Base-by-base conservation (phyloP, 768 basidiomycete genomes). In the Rhizopogon vulgaris region DNA sequence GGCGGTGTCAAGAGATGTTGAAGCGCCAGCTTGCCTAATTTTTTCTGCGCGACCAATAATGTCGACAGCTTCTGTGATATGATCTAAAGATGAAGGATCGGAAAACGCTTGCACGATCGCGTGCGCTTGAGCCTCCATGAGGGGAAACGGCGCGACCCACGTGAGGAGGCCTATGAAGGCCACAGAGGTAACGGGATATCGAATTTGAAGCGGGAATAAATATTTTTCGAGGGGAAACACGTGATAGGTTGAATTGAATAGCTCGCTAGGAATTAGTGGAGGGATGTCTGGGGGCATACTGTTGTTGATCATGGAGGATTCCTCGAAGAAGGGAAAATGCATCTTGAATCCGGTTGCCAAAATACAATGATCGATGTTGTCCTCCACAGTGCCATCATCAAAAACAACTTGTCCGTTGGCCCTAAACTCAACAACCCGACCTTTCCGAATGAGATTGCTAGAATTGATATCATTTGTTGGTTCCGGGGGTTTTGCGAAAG, bases 271-370 rank as follows among this genome's bases (percentile, higher is more conserved):
- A 1, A 82, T 80, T 15, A 85, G 62, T 3, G 79, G 75, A 36
- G 80, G 75, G 15, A 73, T 62, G 4, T 72, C 59, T 2, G 79
- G 75, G 10, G 79, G 77, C 14, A 76, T 43, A 0, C 58, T 64
- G 6, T 58, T 64, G 27, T 76, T 61, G 11, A 78, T 61, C 38
- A 67, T 59, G 6, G 65, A 47, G 2, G 69, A 59, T 41, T 50
- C 51, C 14, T 49, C 46, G 38, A 92, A 69, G 68, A 90, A 90
- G 0, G 85, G 84, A 56, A 83, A 81, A 11, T 77, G 69, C 40
- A 78, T 67, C 48, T 84, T 69, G 63, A 85, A 93, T 10, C 90
- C 90, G 2, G 90, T 93, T 2, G 87, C 90, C 15, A 91, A 68
- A 48, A 90, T 80, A 56, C 80, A 82, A 55, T 78, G 68, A 56